Evolutionary conservation across 2,329 filamentous ascomycete genomes (phyloP), one percentile per base, ranked within the genome.

Genomic region (Scopulariopsis brevicaulis): DNA sequence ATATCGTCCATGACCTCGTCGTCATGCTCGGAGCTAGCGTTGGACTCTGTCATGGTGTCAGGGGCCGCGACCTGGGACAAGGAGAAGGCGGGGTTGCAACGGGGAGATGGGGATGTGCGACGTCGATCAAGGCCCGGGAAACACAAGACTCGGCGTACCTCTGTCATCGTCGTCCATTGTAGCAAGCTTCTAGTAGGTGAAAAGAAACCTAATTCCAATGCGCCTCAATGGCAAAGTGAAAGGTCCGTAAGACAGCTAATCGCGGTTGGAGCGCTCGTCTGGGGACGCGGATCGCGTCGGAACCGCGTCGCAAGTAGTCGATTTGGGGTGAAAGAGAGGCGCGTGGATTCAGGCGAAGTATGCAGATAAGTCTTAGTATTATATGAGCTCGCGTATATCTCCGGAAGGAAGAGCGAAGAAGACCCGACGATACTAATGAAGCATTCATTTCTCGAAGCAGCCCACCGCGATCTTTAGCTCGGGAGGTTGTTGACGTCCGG

Each of bases 1-100:
- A 65, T 72, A 54, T 76, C 75, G 52, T 83, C 79, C 78, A 83
- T 83, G 40, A 79, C 72, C 65, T 84, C 80, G 63, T 84, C 81
- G 58, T 82, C 80, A 62, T 72, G 67, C 10, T 69, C 67, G 28
- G 63, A 62, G 50, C 62, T 60, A 24, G 58, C 60, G 7, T 53
- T 62, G 25, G 61, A 62, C 50, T 63, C 63, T 52, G 22, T 3
- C 25, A 34, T 34, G 8, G 22, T 37, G 18, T 40, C 37, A 57
- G 53, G n/a, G n/a, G 15, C 4, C 14, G 11, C 5, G 35, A 25
- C 10, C 40, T n/a, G 15, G 35, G 12, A 7, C 11, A 56, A 20
- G 8, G 4, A 7, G 18, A 48, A 56, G 18, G 52, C 52, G 34
- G 46, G 46, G 46, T 40, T 40, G 37, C 6, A 22, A 28, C 11